Conservation (phyloP, 129 eudicot species). For the Pittosporum tobira region DNA sequence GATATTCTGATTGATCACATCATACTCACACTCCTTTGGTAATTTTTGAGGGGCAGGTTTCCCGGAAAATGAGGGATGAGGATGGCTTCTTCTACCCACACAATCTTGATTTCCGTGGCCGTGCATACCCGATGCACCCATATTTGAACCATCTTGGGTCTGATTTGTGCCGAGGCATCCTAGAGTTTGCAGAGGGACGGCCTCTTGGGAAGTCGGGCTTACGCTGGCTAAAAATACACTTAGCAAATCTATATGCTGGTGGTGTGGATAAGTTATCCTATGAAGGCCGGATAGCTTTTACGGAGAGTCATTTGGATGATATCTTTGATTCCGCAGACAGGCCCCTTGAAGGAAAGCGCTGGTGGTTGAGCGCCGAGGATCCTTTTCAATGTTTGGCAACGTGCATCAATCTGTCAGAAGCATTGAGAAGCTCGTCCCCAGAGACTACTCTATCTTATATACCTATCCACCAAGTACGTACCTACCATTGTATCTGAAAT, state of each 20-base stretch:
- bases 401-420: constrained; percentile 69
- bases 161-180: constrained; percentile 88
- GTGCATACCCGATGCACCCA: constrained; percentile 99
- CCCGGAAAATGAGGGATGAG: constrained; percentile 95
- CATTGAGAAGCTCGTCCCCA: constrained; percentile 76
- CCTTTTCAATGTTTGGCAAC: constrained; percentile 95
- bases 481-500: background rate
- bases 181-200: constrained; percentile 93
- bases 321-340: constrained; percentile 91
- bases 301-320: constrained; percentile 77
- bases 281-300: constrained; percentile 62
- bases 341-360: constrained; percentile 88
- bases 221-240: constrained; percentile 77
- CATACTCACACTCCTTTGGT: too few relatives aligned
- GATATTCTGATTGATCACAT: constrained; percentile 1
- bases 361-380: constrained; percentile 97
- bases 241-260: constrained; percentile 80
- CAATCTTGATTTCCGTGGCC: constrained; percentile 96
- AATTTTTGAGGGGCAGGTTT: constrained; percentile 50
- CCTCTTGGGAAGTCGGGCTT: constrained; percentile 92
- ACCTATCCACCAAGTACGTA: constrained; percentile 91
- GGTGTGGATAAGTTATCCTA: constrained; percentile 85
- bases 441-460: constrained; percentile 67
- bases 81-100: constrained; percentile 93
- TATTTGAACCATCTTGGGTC: constrained; percentile 92